Conservation (phyloP, 2,329 filamentous ascomycete genomes). For the Calonectria pauciramosa region DNA sequence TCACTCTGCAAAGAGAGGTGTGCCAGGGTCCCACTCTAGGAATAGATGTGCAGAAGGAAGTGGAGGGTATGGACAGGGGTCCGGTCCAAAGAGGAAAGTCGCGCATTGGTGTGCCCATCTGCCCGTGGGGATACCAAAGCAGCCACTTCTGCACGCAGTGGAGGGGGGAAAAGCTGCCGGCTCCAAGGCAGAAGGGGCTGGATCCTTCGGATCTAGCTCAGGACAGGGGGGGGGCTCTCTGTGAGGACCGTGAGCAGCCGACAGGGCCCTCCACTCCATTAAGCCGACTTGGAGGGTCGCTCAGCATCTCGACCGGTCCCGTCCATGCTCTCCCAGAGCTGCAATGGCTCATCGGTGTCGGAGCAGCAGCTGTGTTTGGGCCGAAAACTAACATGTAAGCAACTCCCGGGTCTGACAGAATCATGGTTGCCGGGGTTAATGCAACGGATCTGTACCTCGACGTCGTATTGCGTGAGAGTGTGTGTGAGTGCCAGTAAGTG, state of each 20-base stretch:
- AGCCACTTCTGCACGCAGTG: slow-evolving; percentile 41
- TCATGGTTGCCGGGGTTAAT: slow-evolving; percentile 21
- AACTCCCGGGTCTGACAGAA: slow-evolving; percentile 16
- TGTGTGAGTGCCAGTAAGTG: slow-evolving; percentile 21
- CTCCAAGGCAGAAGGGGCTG: slow-evolving; percentile 32
- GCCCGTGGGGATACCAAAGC: slow-evolving; percentile 38
- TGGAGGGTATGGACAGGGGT: slow-evolving; percentile 41
- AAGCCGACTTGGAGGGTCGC: slow-evolving; percentile 30
- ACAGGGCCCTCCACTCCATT: slow-evolving; percentile 40
- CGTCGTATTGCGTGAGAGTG: slow-evolving; percentile 24
- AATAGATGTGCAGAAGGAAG: slow-evolving; percentile 47
- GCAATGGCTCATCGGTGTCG: slow-evolving; percentile 14
- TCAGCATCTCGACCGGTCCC: slow-evolving; percentile 22
- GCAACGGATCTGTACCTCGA: slow-evolving; percentile 33
- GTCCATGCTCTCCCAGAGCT: background rate
- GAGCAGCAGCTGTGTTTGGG: slow-evolving; percentile 12
- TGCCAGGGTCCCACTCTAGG: slow-evolving; percentile 45
- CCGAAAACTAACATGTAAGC: slow-evolving; percentile 2
- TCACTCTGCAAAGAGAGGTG: slow-evolving; percentile 37
- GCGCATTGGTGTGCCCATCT: slow-evolving; percentile 48
- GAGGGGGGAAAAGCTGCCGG: slow-evolving; percentile 30
- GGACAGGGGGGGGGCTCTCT: slow-evolving; percentile 33
- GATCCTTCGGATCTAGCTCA: slow-evolving; percentile 41
- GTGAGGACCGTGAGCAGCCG: slow-evolving; percentile 38
- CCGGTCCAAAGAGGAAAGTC: slow-evolving; percentile 47